phyloP scores from a whole-genome alignment of 495 filamentous ascomycete species.

The Sordaria brevicollis region DNA sequence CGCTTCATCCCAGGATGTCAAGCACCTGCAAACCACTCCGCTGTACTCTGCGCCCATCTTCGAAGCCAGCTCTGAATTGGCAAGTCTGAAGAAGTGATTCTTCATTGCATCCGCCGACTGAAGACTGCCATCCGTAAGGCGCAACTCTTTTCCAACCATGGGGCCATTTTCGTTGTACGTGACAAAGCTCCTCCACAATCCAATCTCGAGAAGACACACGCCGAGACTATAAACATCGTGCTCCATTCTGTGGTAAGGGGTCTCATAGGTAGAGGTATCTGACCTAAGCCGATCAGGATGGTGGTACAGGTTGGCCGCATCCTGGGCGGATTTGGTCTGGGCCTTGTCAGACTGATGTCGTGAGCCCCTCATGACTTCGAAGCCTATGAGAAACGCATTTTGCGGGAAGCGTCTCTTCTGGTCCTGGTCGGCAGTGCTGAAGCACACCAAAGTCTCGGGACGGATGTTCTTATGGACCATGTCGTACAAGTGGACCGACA shows the following conservation, averaged over 20 bases:
- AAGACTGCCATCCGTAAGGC: neutral
- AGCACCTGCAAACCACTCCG: neutral
- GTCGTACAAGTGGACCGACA: constrained; percentile 38
- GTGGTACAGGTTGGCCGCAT: constrained; percentile 46
- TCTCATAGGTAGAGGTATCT: constrained; percentile 27
- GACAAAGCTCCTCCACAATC: constrained; percentile 45
- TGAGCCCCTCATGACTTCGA: constrained; percentile 36
- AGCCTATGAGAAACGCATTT: constrained; percentile 35
- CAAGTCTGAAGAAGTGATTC: neutral
- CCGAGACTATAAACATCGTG: constrained; percentile 49
- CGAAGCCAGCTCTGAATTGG: neutral
- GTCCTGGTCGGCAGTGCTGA: constrained; percentile 7
- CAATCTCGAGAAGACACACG: constrained; percentile 45
- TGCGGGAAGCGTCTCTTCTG: neutral
- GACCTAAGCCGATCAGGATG: constrained; percentile 44
- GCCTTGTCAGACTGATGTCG: neutral
- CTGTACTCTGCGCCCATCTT: neutral
- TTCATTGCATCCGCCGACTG: neutral
- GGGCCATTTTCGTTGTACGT: constrained; percentile 3
- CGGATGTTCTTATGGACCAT: constrained; percentile 52
- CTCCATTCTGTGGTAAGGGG: constrained; percentile 49
- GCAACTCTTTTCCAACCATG: neutral
- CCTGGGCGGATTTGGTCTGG: constrained; percentile 25
- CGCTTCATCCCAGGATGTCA: neutral
- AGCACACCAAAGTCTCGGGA: constrained; percentile 41